Percentiles rank a stretch among this genome's conserved stretches.
phyloP scores from a whole-genome alignment of 2,329 filamentous ascomycete genomes.

The Mycosphaerella sp. region DNA sequence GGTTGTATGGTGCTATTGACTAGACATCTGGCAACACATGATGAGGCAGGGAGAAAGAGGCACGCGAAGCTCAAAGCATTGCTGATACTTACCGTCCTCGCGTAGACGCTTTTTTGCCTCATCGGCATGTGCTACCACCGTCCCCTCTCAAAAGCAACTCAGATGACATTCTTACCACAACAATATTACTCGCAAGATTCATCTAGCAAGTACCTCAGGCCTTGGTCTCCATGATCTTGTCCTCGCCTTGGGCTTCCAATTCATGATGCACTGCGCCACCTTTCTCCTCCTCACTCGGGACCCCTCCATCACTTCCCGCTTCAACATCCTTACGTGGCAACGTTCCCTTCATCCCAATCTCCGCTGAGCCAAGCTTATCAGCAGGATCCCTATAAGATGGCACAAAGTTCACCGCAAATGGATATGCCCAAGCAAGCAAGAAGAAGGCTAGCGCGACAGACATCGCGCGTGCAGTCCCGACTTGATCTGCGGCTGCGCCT shows the following conservation, averaged over 20 bases:
- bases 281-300: neutral
- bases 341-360: neutral
- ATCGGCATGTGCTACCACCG: too few species aligned
- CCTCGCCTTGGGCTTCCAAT: neutral
- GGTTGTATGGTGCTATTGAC: too few species aligned
- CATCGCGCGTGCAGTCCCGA: slow-evolving; percentile 17
- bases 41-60: too few species aligned
- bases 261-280: neutral
- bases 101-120: too few species aligned
- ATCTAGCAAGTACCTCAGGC: neutral
- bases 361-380: neutral
- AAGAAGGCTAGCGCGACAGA: slow-evolving; percentile 41
- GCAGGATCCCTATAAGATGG: slow-evolving; percentile 54
- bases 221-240: neutral
- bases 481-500: slow-evolving; percentile 60
- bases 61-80: too few species aligned
- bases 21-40: too few species aligned
- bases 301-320: neutral
- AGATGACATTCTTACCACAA: too few species aligned
- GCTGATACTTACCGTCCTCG: too few species aligned
- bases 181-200: too few species aligned
- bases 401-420: slow-evolving; percentile 54
- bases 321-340: neutral
- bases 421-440: slow-evolving; percentile 43
- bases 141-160: too few species aligned